These are phyloP conservation scores for Aspergillus bertholletiae DNA, from an alignment of 495 filamentous ascomycete species.

Conservation along the genomic window DNA sequence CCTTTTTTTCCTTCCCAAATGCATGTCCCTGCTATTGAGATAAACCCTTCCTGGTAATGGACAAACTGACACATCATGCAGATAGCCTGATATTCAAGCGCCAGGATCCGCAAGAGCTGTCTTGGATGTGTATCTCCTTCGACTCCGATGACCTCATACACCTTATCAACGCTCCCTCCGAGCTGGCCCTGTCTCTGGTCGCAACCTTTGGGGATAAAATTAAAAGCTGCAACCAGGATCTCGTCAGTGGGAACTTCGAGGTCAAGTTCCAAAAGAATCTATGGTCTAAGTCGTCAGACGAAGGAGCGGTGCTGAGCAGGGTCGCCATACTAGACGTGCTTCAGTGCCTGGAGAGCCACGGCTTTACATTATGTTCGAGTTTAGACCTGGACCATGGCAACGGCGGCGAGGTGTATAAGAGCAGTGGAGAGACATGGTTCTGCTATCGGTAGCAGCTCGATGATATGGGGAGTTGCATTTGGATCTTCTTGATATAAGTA, in stretches of 20 bases:
- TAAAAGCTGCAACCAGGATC: slow-evolving; percentile 10
- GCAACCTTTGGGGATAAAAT: slow-evolving; percentile 4
- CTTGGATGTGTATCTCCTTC: slow-evolving; percentile 14
- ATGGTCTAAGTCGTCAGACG: background rate
- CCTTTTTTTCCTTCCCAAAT: too few relatives aligned
- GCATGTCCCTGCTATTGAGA: too few relatives aligned
- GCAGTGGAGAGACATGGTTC: slow-evolving; percentile 3
- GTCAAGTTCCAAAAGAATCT: slow-evolving; percentile 3
- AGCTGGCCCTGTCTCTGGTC: slow-evolving; percentile 1
- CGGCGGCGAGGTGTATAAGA: slow-evolving; percentile 7
- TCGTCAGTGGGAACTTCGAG: slow-evolving; percentile 12
- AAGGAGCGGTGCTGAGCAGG: slow-evolving; percentile 8
- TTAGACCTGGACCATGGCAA: slow-evolving; percentile 8
- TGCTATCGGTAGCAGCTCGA: background rate
- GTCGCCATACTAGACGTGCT: slow-evolving; percentile 9
- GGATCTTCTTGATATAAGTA: too few relatives aligned
- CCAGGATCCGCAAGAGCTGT: background rate
- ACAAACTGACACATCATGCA: too few relatives aligned
- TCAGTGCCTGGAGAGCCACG: slow-evolving; percentile 7
- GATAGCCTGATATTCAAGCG: slow-evolving; percentile 9
- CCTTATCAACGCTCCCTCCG: slow-evolving; percentile 8
- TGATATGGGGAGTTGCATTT: too few relatives aligned
- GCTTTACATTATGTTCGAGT: slow-evolving; percentile 8
- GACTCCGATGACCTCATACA: slow-evolving; percentile 12
- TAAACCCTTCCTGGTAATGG: too few relatives aligned